Conservation (phyloP, 2,329 filamentous ascomycete species). For the Aspergillus amoenus region DNA sequence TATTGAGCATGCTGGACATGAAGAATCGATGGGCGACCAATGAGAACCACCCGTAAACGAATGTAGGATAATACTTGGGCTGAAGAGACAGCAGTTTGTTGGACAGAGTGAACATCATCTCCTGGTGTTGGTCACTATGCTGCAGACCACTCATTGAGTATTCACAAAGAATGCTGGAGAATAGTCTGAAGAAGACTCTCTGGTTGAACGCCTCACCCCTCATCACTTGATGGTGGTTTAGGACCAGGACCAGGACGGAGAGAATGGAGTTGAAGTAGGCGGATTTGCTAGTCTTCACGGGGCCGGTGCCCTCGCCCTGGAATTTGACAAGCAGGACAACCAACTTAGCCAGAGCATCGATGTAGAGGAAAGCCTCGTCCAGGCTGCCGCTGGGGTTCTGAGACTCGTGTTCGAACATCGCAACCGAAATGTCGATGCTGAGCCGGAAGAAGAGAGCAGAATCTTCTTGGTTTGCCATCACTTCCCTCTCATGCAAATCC, state of each 20-base stretch:
- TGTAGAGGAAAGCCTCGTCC: constrained; percentile 60
- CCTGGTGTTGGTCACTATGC: constrained; percentile 61
- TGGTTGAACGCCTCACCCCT: constrained; percentile 81
- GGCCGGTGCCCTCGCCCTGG: constrained; percentile 61
- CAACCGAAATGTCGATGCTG: constrained; percentile 76
- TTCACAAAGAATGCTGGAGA: constrained; percentile 80
- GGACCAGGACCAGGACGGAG: constrained; percentile 72
- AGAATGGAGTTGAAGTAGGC: constrained; percentile 76
- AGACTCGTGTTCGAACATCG: constrained; percentile 71
- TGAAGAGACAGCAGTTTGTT: constrained; percentile 70
- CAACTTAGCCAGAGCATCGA: constrained; percentile 81
- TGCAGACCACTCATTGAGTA: constrained; percentile 61
- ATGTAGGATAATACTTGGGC: constrained; percentile 75
- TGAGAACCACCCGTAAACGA: constrained; percentile 80
- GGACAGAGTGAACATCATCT: constrained; percentile 71
- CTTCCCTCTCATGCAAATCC: constrained; percentile 73
- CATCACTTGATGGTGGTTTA: constrained; percentile 82
- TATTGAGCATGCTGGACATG: constrained; percentile 71
- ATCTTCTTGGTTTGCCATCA: constrained; percentile 73
- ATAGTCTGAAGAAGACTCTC: constrained; percentile 85
- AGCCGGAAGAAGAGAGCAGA: constrained; percentile 76
- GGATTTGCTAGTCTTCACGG: constrained; percentile 62
- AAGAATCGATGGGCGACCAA: constrained; percentile 84
- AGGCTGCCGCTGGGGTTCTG: constrained; percentile 61
- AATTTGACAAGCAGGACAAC: constrained; percentile 73